Percentiles rank a stretch among this genome's conserved stretches.
These are phyloP conservation scores for Durotheca rogersii DNA, from an alignment of 495 filamentous ascomycete species.

Conservation along the genomic window DNA sequence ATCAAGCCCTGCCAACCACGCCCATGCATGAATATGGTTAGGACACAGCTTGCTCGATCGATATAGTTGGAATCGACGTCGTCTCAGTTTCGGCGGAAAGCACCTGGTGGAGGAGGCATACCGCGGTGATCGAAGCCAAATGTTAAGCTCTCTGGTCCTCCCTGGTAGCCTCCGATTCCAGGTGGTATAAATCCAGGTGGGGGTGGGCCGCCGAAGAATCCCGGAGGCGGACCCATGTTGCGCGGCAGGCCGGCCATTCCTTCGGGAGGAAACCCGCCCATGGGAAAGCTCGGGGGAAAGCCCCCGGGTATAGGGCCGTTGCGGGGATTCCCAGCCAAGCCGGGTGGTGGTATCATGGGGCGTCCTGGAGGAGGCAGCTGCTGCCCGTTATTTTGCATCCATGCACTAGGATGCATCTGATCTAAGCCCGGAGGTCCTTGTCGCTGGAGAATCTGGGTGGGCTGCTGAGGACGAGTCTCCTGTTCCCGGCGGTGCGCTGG, in stretches of 20 bases:
- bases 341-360: conserved; percentile 56
- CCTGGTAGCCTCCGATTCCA: conserved; percentile 51
- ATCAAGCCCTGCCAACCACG: background rate
- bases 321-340: conserved; percentile 46
- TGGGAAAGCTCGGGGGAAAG: conserved; percentile 53
- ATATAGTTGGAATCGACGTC: background rate
- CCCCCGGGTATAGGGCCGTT: conserved; percentile 47
- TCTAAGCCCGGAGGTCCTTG: conserved; percentile 53
- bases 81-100: conserved; percentile 37
- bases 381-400: conserved; percentile 43
- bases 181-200: conserved; percentile 47
- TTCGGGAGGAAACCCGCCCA: conserved; percentile 47
- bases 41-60: background rate
- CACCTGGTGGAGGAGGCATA: conserved; percentile 41
- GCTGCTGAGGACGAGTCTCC: conserved; percentile 45
- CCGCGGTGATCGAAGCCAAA: conserved; percentile 48
- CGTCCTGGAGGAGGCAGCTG: conserved; percentile 44
- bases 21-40: background rate
- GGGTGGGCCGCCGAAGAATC: conserved; percentile 49
- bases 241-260: conserved; percentile 41
- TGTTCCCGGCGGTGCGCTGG: conserved; percentile 44
- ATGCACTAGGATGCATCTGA: conserved; percentile 45
- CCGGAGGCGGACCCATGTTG: conserved; percentile 50
- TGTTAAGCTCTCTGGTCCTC: conserved; percentile 44
- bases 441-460: conserved; percentile 58